Evolutionary conservation across 768 basidiomycete species (phyloP), one percentile per base, ranked within the genome.

Genomic region (Lactifluus volemus): DNA sequence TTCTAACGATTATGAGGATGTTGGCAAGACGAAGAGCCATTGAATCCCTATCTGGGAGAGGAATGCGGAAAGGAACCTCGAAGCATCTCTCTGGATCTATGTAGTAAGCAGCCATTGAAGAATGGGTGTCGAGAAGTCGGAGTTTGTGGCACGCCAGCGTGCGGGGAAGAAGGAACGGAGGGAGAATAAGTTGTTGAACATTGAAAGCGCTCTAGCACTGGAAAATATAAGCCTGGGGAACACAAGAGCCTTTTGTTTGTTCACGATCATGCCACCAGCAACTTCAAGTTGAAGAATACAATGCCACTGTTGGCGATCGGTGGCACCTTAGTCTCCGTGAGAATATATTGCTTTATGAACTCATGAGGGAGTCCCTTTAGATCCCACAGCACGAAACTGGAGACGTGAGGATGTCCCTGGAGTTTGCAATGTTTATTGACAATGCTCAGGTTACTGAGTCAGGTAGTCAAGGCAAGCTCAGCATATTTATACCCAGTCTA

Each of bases 111-210:
- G 55, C 32, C 61, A 62, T 62, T 49, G 32, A 47, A 3, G 15
- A 34, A 21, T 44, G 29, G 34, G n/a, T 5, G 39, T 15, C 21
- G 1, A 19, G 10, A 10, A 52, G 55, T 57, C 56, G 52, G 61
- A 62, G 56, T 58, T 58, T 32, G 56, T 42, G 8, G 61, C 61
- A 58, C 61, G 61, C 56, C 61, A 38, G 61, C 56, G 61, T 30
- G 51, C 17, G 32, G 55, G 50, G n/a, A 32, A 36, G 49, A 49
- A 50, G 12, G 45, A 51, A 49, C 53, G 56, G 61, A 62, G 39
- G 56, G 60, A 44, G 21, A 47, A 49, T 19, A 19, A 12, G 38
- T 45, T 58, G 38, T 45, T 58, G 10, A 32, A 15, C 47, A 58
- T 58, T 53, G 21, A 44, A 52, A 41, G 32, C 11, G 52, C 42